Evolutionary conservation across 495 filamentous ascomycete genomes (phyloP).

Genomic region (Trichocladium antarcticum): DNA sequence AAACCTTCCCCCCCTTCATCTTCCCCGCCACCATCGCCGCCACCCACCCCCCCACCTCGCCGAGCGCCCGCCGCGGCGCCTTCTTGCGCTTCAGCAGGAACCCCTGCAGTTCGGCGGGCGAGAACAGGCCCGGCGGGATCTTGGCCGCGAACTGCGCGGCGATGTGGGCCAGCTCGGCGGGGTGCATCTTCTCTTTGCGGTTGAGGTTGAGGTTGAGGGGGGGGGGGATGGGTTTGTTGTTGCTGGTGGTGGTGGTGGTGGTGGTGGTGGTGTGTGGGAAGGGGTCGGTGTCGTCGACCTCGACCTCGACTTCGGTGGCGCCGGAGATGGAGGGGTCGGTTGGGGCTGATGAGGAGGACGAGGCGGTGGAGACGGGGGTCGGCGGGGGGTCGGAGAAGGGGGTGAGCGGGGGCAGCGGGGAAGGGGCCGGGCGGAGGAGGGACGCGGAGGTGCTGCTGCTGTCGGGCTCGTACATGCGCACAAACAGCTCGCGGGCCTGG

Average conservation of each 20-base stretch:
- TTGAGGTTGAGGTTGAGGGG: not conserved
- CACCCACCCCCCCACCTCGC: constrained; percentile 46
- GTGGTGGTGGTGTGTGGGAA: not conserved
- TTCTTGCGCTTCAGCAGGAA: constrained; percentile 56
- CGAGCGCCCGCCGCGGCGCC: constrained; percentile 46
- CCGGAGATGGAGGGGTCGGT: no score
- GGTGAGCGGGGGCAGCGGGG: not conserved
- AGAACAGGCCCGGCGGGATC: constrained; percentile 43
- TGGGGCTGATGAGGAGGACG: no score
- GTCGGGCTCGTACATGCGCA: constrained; percentile 54
- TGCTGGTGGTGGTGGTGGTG: not conserved
- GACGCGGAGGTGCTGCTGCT: not conserved
- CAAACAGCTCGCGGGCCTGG: constrained; percentile 58
- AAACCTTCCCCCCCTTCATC: constrained; percentile 29
- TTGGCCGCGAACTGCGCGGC: constrained; percentile 36
- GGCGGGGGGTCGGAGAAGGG: not conserved
- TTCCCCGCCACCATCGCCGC: constrained; percentile 36
- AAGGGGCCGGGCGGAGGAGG: not conserved
- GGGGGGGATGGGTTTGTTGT: not conserved
- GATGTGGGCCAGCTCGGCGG: constrained; percentile 28
- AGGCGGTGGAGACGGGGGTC: not conserved
- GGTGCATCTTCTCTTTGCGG: not conserved
- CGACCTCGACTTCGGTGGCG: constrained; percentile 9
- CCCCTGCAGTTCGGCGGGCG: constrained; percentile 62
- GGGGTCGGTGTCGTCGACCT: not conserved